Evolutionary conservation across 2,329 filamentous ascomycete species (phyloP).

Genomic region (Periglandula ipomoeae): DNA sequence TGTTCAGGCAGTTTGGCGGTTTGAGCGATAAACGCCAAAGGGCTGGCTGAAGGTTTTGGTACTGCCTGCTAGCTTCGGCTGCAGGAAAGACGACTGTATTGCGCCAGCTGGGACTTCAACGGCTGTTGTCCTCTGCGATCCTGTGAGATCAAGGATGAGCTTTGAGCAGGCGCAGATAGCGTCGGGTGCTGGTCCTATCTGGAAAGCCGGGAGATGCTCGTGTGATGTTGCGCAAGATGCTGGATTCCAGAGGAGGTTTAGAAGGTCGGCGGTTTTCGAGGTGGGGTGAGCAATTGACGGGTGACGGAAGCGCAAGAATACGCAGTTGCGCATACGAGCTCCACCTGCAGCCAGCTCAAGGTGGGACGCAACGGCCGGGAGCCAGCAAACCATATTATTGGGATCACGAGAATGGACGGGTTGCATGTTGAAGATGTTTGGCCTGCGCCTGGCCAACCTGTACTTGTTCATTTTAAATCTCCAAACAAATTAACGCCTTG

Average conservation of each 20-base stretch:
- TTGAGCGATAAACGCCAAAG: neutral
- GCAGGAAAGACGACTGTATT: neutral
- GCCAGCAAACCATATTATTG: too few species aligned
- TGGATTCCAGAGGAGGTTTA: neutral
- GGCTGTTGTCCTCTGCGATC: neutral
- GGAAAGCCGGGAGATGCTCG: neutral
- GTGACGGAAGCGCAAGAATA: neutral
- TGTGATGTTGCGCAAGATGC: neutral
- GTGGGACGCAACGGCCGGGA: neutral
- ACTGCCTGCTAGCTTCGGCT: neutral
- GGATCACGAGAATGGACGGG: neutral
- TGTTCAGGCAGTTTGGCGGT: conserved; percentile 35
- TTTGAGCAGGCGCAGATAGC: too few species aligned
- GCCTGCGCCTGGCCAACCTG: neutral
- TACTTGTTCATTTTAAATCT: neutral
- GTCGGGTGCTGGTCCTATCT: neutral
- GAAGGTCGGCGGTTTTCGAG: neutral
- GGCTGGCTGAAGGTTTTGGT: neutral
- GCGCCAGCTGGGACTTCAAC: neutral
- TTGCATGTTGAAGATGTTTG: neutral
- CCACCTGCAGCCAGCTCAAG: neutral
- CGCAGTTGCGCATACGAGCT: neutral
- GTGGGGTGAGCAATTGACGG: neutral
- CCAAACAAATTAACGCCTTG: conserved; percentile 1
- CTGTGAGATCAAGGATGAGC: neutral